phyloP scores from a whole-genome alignment of 805 yeast genomes.

The Metschnikowia rubicola region DNA sequence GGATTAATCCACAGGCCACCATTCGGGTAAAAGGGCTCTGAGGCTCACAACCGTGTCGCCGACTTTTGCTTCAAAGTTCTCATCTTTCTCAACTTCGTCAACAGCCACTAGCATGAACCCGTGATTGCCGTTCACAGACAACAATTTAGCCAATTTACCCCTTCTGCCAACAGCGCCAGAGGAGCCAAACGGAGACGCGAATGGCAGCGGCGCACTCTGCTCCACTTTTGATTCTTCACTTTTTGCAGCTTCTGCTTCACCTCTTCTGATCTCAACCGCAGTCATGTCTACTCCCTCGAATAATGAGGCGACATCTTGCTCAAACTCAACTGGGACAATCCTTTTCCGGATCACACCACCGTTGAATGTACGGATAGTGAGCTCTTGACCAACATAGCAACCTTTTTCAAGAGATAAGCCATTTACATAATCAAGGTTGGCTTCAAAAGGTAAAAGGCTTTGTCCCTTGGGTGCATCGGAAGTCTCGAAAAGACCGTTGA shows the following conservation, averaged over 20 bases:
- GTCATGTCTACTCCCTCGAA: constrained; percentile 10
- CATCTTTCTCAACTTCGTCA: constrained; percentile 44
- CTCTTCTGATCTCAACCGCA: constrained; percentile 14
- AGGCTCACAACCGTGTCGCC: constrained; percentile 37
- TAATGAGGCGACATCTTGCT: constrained; percentile 12
- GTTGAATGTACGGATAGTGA: constrained; percentile 83
- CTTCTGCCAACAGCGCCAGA: constrained; percentile 23
- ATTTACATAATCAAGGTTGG: constrained; percentile 74
- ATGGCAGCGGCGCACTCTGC: background rate
- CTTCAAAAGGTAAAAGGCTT: constrained; percentile 70
- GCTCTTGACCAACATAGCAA: constrained; percentile 94
- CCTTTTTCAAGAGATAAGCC: constrained; percentile 89
- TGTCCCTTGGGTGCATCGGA: constrained; percentile 30
- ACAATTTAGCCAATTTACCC: constrained; percentile 44
- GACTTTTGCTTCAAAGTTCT: constrained; percentile 28
- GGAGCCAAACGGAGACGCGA: constrained; percentile 8
- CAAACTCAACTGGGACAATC: constrained; percentile 59
- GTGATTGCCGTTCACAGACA: constrained; percentile 52
- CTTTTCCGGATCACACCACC: constrained; percentile 83
- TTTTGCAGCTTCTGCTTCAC: constrained; percentile 2
- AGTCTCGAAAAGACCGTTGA: constrained; percentile 39
- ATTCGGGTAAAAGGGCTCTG: constrained; percentile 58
- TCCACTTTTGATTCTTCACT: constrained; percentile 5
- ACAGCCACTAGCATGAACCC: constrained; percentile 63
- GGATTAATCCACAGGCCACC: constrained; percentile 60